These are phyloP conservation scores for Bruguiera hainesii DNA, from an alignment of 441 rosid genomes.

Conservation along the genomic window DNA sequence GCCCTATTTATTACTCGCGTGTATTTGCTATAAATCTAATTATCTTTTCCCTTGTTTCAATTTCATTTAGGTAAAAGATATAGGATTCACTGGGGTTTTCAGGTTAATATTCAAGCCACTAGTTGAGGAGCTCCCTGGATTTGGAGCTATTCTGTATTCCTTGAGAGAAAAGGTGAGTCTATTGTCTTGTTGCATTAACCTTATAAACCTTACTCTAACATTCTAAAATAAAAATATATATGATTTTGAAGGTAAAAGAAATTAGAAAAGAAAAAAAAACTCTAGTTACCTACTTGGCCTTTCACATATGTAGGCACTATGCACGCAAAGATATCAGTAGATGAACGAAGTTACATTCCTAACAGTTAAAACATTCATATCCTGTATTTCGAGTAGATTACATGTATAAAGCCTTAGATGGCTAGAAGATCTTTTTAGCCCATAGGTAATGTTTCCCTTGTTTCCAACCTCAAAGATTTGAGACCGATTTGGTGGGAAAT, in stretches of 20 bases:
- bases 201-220: too few species aligned
- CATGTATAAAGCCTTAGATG: too few species aligned
- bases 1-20: too few species aligned
- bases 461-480: too few species aligned
- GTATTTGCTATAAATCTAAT: background rate
- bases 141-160: conserved; percentile 94
- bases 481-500: too few species aligned
- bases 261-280: background rate
- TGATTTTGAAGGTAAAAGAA: background rate
- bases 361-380: too few species aligned
- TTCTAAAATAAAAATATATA: too few species aligned
- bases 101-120: conserved; percentile 96
- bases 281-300: background rate
- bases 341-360: too few species aligned
- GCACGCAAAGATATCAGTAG: background rate
- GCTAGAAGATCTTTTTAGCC: too few species aligned
- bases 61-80: conserved; percentile 69
- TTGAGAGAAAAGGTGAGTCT: conserved; percentile 70
- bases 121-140: conserved; percentile 92
- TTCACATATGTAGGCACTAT: background rate
- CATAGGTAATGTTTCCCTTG: too few species aligned
- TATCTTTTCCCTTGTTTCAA: conserved; percentile 2
- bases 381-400: too few species aligned
- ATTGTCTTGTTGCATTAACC: background rate
- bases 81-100: conserved; percentile 97